Evolutionary conservation across 2,329 filamentous ascomycete species (phyloP).

Genomic region (Aspergillus spinulosporus): DNA sequence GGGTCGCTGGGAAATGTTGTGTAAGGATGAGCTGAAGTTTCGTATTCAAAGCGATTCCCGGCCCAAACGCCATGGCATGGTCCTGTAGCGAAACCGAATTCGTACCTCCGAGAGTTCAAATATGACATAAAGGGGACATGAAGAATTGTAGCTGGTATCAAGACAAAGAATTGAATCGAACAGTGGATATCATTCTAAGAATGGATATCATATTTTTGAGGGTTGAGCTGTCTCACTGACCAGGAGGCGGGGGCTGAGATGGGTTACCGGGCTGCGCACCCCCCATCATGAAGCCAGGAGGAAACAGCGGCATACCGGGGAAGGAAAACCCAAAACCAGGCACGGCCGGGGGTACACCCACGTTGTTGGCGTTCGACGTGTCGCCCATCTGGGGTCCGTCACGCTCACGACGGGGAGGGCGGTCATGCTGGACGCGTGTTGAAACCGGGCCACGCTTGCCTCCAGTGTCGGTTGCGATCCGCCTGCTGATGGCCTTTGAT

Average conservation of each 20-base stretch:
- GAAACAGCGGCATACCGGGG: constrained; percentile 51
- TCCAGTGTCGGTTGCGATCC: constrained; percentile 53
- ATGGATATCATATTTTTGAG: neutral
- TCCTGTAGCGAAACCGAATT: constrained; percentile 17
- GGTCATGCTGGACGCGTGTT: constrained; percentile 39
- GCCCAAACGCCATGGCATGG: constrained; percentile 10
- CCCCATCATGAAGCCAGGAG: constrained; percentile 50
- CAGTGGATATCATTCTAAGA: constrained; percentile 12
- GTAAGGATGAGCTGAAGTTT: neutral
- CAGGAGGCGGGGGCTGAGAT: constrained; percentile 41
- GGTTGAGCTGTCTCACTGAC: constrained; percentile 31
- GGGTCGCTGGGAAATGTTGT: neutral
- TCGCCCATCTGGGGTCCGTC: constrained; percentile 37
- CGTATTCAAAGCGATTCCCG: neutral
- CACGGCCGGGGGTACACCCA: constrained; percentile 55
- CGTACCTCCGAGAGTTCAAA: neutral
- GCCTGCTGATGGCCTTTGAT: constrained; percentile 68
- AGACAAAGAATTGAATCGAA: constrained; percentile 21
- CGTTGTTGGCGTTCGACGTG: constrained; percentile 40
- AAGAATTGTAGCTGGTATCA: constrained; percentile 21
- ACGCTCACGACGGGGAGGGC: constrained; percentile 38
- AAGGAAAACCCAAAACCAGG: constrained; percentile 58
- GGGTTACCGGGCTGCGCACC: constrained; percentile 35
- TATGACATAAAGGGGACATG: constrained; percentile 1
- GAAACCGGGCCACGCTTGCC: constrained; percentile 52